Base-by-base conservation (phyloP, 1,284 basidiomycete genomes). In the Neonothopanus nambi region DNA sequence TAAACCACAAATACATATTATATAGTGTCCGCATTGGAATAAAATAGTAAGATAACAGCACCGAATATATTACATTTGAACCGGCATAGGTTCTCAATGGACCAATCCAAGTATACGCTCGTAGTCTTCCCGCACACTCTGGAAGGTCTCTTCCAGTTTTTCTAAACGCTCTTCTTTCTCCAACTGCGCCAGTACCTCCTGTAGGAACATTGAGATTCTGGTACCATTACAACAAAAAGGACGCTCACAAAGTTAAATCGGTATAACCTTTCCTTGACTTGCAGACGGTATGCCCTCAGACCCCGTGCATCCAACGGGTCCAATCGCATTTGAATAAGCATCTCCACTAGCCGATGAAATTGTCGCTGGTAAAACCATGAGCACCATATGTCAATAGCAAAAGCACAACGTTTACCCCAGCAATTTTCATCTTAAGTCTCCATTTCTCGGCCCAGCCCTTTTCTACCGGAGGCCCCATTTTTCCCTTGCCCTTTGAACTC, bases 141-240 rank as follows among this genome's bases (percentile, higher is more conserved):
- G 86, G 72, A 93, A 99, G 9, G 96, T 98, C 72, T 96, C 92
- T 67, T 96, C 90, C 45, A 99, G 76, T 67, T 95, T 97, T 56
- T 90, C 85, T 52, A 92, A 79, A 40, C 93, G 80, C 67, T 98
- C 95, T 48, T 87, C 77, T 60, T 89, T 88, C 50, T 94, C 89
- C 55, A 97, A 73, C 67, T 95, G 91, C 47, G 84, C 85, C 48
- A 98, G 79, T 51, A 90, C 81, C 74, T 97, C 94, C 89, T 95
- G 67, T 30, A 55, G 7, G 36, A 58, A 43, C 41, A 42, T 39
- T 26, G 56, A 60, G 42, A 64, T 48, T 46, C 44, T 18, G 26
- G 35, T 11, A 26, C 24, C 11, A 12, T 36, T 23, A 23, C 6
- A 54, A 40, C 46, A 36, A 5, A 41, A 33, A 43, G 26, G 12